Evolutionary conservation across 176 grass and related monocot genomes (phyloP), one percentile per base, ranked within the genome.

Genomic region (Stipa capillata): DNA sequence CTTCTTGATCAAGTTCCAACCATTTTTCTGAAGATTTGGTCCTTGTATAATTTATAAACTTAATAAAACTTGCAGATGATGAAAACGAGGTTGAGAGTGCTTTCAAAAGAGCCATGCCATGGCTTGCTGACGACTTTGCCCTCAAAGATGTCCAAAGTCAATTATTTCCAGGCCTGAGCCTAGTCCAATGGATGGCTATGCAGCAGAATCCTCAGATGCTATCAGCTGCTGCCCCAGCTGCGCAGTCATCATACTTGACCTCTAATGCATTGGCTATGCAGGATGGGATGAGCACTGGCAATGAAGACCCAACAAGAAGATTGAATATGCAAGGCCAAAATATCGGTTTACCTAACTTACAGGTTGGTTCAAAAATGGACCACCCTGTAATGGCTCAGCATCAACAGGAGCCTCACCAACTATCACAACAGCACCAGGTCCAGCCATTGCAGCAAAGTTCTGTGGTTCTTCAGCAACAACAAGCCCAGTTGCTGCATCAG

Each of bases 181-280:
- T 99, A 20, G 97, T 93, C 69, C 92, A 99, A 50, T 99, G 97
- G 97, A 99, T 99, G 97, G 80, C 97, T 53, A 93, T 99, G 97
- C 97, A 99, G 53, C 97, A 99, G 85, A 95, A 90, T 85, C 83
- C 80, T 61, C 89, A 94, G 53, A 87, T 87, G 84, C 72, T 90
- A 88, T 64, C 82, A 56, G 51, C 73, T 82, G 72, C 61, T 24
- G 45, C 90, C 57, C 74, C 87, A 69, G 35, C 82, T 84, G 33
- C 74, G 72, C 92, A 82, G 60, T 74, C 89, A 6, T 63, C 68
- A 3, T 84, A 81, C 73, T 85, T 94, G 48, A 79, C 67, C 60
- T 33, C 92, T 25, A 79, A 53, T 79, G 37, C 68, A 61, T 71
- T 88, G 74, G 58, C 80, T 60, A 43, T 82, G 86, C 92, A 84